Evolutionary conservation across 208 protist species (phyloP).

Genomic region (Wallacemonas sp.): DNA sequence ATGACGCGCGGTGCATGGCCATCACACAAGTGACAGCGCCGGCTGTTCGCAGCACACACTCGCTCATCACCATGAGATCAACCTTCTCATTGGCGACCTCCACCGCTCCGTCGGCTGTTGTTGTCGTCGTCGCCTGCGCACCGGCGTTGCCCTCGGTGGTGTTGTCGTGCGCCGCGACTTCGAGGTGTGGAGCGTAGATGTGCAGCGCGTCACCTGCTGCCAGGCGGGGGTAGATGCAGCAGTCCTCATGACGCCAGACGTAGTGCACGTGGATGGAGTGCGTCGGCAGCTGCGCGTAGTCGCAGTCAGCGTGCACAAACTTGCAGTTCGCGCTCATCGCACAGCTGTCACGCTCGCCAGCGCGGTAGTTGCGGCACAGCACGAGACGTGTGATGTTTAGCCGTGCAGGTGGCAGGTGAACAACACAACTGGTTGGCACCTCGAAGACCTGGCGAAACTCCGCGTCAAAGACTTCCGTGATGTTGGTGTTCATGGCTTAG

Average conservation of each 20-base stretch:
- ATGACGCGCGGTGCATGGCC: too few relatives aligned
- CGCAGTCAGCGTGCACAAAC: slow-evolving; percentile 79
- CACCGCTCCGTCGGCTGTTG: slow-evolving; percentile 1
- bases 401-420: slow-evolving; percentile 63
- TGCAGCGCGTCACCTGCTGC: slow-evolving; percentile 19
- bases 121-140: not conserved
- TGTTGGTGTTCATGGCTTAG: slow-evolving; percentile 25
- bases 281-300: slow-evolving; percentile 41
- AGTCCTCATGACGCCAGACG: slow-evolving; percentile 59
- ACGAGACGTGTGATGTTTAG: slow-evolving; percentile 88
- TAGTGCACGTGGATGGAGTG: slow-evolving; percentile 86
- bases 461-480: slow-evolving; percentile 59
- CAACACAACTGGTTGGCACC: slow-evolving; percentile 48
- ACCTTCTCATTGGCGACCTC: not conserved
- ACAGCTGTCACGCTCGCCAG: slow-evolving; percentile 47
- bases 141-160: not conserved
- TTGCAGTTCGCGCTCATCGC: slow-evolving; percentile 69
- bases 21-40: not conserved
- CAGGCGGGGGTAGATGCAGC: slow-evolving; percentile 74
- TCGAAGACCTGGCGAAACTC: slow-evolving; percentile 70
- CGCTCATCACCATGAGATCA: slow-evolving; percentile 1
- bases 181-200: not conserved
- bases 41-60: slow-evolving; percentile 2
- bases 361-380: slow-evolving; percentile 73
- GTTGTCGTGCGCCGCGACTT: not conserved